Conservation (phyloP, 495 filamentous ascomycete genomes). For the Penicillium dipodomyicola region DNA sequence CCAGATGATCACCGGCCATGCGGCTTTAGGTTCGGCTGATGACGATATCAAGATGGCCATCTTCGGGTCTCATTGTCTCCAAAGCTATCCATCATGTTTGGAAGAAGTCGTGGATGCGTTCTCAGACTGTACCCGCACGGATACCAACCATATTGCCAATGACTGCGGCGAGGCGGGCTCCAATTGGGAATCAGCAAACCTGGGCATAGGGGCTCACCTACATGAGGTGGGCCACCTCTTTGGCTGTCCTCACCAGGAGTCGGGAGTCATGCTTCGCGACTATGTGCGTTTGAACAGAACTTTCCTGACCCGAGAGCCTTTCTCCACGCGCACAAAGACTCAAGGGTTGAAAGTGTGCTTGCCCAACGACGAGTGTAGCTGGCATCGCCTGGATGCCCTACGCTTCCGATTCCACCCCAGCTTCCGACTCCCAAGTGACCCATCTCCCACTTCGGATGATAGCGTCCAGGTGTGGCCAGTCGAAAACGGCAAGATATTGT, state of each 20-base stretch:
- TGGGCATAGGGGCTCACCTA: constrained; percentile 88
- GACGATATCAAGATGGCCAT: constrained; percentile 78
- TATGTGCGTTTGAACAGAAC: constrained; percentile 81
- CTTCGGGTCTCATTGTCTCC: constrained; percentile 85
- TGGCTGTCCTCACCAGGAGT: constrained; percentile 83
- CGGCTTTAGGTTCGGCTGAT: constrained; percentile 67
- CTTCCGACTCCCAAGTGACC: constrained; percentile 79
- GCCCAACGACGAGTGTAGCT: constrained; percentile 75
- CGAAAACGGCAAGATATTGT: constrained; percentile 73
- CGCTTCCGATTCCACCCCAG: constrained; percentile 89
- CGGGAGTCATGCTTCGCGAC: constrained; percentile 83
- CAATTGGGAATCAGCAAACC: constrained; percentile 87
- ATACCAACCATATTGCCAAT: constrained; percentile 76
- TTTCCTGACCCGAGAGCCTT: constrained; percentile 74
- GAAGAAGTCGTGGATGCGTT: constrained; percentile 87
- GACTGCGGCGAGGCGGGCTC: constrained; percentile 81
- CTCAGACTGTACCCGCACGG: constrained; percentile 81
- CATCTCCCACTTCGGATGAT: constrained; percentile 60
- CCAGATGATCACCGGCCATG: constrained; percentile 74
- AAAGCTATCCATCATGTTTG: constrained; percentile 79
- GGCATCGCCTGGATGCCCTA: constrained; percentile 85
- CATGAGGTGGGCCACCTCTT: constrained; percentile 87
- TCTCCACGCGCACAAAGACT: constrained; percentile 77
- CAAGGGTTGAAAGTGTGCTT: constrained; percentile 70
- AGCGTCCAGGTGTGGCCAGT: constrained; percentile 87